Base-by-base conservation (phyloP, 768 basidiomycete species). In the Lentinula boryana region DNA sequence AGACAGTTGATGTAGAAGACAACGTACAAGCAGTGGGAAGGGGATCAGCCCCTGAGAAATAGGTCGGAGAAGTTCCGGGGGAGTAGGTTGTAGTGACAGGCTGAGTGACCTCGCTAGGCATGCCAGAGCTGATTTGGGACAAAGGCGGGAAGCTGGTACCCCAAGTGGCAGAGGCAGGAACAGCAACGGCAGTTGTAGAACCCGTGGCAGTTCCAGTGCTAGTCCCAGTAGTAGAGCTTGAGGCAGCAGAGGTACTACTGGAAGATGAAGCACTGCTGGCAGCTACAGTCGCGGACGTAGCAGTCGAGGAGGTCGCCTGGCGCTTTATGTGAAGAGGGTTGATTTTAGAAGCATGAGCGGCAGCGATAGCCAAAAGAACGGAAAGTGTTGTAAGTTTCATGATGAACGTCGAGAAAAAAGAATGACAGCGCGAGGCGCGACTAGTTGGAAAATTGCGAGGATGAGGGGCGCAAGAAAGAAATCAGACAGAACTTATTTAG, bases 11-110 rank as follows among this genome's bases (percentile, higher is more conserved):
- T 62, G 13, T 38, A 13, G 41, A 36, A 56, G 2, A 73, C 80
- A 8, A 43, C 18, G 61, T 70, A 89, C 89, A 85, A n/a, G 79
- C 69, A 0, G 80, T 75, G 0, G 93, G 93, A 9, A 94, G 74
- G 2, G 73, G 62, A 2, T 89, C 88, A 1, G 83, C 93, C 61
- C 88, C 87, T 35, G 82, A 66, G 44, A 18, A 51, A 88, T 74
- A 1, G 88, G 84, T 2, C 18, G 87, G 81, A 0, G 77, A 76
- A 32, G 85, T 82, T 1, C 91, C 91, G 44, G 85, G 71, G 0
- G 80, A 38, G 65, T 74, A 88, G 0, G 85, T 85, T 2, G 81
- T 48, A 69, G 83, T 75, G 16, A 83, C 73, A 1, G 82, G 68
- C 1, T 80, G 75, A 0, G 82, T 78, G 2, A 81, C 63, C 5